Conservation (phyloP, 192 early-diverging fungal genomes). For the Coemansia sp. region DNA sequence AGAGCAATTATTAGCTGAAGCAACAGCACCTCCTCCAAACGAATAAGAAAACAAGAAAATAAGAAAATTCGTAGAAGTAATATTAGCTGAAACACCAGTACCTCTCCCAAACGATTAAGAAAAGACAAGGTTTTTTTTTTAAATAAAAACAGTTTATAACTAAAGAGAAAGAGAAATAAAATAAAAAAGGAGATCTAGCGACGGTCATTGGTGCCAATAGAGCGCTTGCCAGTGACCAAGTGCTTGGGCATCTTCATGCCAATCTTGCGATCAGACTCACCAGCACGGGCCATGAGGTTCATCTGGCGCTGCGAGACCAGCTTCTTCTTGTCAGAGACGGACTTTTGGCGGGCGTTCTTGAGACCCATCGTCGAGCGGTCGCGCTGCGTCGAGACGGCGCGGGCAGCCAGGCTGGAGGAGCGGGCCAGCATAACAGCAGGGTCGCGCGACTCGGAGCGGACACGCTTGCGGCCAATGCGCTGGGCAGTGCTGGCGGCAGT, state of each 20-base stretch:
- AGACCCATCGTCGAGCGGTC: conserved; percentile 80
- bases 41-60: too few species aligned
- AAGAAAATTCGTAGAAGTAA: too few species aligned
- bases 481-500: conserved; percentile 58
- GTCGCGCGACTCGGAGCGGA: conserved; percentile 68
- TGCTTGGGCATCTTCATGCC: conserved; percentile 96
- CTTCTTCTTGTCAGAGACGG: conserved; percentile 74
- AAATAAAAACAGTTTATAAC: too few species aligned
- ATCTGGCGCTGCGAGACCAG: conserved; percentile 71
- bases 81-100: too few species aligned
- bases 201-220: conserved; percentile 77
- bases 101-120: too few species aligned
- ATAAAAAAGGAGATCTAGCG: conserved; percentile 58
- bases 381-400: conserved; percentile 60
- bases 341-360: conserved; percentile 57
- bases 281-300: conserved; percentile 78
- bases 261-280: conserved; percentile 96
- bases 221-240: conserved; percentile 92
- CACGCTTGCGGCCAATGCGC: conserved; percentile 75
- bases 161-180: not conserved
- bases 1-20: not conserved
- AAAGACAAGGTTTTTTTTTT: too few species aligned
- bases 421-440: conserved; percentile 63
- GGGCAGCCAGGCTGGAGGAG: conserved; percentile 63
- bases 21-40: too few species aligned